Evolutionary conservation across 2,329 filamentous ascomycete species (phyloP).

Genomic region (Aureobasidium sp.): DNA sequence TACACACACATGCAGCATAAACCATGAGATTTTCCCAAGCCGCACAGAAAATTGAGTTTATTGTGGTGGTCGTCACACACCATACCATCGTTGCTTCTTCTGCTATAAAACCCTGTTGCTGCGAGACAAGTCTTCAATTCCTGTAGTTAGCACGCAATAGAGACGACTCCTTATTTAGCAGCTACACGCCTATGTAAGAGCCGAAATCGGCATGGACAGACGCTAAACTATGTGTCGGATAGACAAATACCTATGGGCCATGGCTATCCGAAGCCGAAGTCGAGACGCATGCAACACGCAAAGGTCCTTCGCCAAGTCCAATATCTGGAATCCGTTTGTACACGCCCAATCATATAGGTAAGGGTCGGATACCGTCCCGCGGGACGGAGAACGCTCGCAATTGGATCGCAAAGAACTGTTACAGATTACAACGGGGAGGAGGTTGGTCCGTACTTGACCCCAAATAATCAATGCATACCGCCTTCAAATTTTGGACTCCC

Average conservation of each 20-base stretch:
- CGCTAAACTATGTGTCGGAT: neutral
- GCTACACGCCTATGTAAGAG: neutral
- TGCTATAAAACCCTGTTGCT: no score
- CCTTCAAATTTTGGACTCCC: neutral
- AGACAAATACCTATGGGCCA: neutral
- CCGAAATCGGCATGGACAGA: neutral
- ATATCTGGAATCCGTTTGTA: neutral
- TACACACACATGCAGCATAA: neutral
- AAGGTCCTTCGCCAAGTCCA: neutral
- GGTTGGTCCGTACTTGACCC: neutral
- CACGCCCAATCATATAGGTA: slow-evolving; percentile 1
- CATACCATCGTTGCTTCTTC: neutral
- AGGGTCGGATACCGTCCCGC: neutral
- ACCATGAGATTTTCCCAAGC: neutral
- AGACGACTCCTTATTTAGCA: neutral
- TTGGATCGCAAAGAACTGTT: slow-evolving; percentile 6
- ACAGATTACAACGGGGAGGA: neutral
- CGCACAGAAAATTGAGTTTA: no score
- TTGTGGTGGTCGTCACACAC: neutral
- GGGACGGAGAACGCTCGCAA: slow-evolving; percentile 5
- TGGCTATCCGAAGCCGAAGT: neutral
- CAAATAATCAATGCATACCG: slow-evolving; percentile 4
- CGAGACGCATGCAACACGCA: neutral
- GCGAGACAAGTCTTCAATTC: neutral
- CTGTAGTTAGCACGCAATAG: neutral